Evolutionary conservation across 148 eudicot species (phyloP), one percentile per base, ranked within the genome.

Genomic region (Fagopyrum esculentum): DNA sequence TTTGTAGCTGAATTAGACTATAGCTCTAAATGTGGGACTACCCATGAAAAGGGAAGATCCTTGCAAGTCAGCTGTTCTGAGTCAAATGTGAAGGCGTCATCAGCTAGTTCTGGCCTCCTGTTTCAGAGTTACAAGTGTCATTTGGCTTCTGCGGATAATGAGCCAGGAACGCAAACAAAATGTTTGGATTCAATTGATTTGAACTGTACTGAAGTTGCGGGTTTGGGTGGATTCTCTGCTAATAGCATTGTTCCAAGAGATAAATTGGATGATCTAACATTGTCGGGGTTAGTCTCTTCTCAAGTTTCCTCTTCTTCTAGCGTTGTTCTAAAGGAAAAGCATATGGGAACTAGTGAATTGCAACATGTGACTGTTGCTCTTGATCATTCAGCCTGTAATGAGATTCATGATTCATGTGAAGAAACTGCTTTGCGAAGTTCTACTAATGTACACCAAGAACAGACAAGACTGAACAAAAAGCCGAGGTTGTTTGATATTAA

Each of bases 401-500:
- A 35, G 40, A 35, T 35, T 35, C 40, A 35, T 47, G 15, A 49
- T 78, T 78, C 73, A 12, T 49, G 52, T 49, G 52, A 49, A 12
- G 52, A 8, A 49, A 49, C 52, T 12, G 52, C 52, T 49, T 49
- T 49, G 52, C 52, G 9, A 8, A 12, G 52, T 49, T 49, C 52
- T 8, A 8, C 63, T 66, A 66, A 66, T 71, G 69, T 57, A 73
- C 75, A 69, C 54, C 69, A 73, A 19, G 81, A 73, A 74, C 71
- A 52, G 30, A 12, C 76, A 19, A 45, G 10, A 45, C 78, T 57
- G 69, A 56, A 47, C 74, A 77, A 76, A 69, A 82, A 47, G 54
- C n/a, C 68, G 48, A 71, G 64, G 49, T 9, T 82, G 56, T 76
- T 77, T 45, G 85, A 82, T 71, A 80, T 78, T 48, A 82, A 82